phyloP scores from a whole-genome alignment of 208 protist genomes.

The Leptomonas pyrrhocoris region DNA sequence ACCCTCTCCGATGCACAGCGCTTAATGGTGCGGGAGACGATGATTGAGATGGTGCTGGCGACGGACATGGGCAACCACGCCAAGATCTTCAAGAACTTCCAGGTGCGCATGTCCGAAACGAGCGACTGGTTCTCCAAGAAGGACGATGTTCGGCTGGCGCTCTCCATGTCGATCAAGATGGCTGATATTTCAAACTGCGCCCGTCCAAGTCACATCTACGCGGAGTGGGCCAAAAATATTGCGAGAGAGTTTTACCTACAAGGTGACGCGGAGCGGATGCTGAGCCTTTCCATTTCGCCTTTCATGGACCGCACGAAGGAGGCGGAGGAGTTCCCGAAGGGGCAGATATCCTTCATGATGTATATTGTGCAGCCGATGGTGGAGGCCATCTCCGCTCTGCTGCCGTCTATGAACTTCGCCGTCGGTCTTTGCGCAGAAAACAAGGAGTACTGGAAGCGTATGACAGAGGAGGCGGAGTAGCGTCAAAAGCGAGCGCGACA shows the following conservation, averaged over 20 bases:
- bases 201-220: constrained; percentile 85
- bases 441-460: constrained; percentile 80
- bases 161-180: constrained; percentile 94
- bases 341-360: constrained; percentile 93
- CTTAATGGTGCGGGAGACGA: constrained; percentile 80
- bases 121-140: constrained; percentile 75
- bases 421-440: constrained; percentile 83
- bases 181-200: constrained; percentile 95
- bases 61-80: constrained; percentile 95
- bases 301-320: constrained; percentile 93
- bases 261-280: constrained; percentile 87
- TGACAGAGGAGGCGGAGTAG: constrained; percentile 36
- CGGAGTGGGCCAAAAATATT: constrained; percentile 93
- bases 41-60: constrained; percentile 93
- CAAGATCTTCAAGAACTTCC: constrained; percentile 86
- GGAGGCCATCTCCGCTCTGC: constrained; percentile 81
- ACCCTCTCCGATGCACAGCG: constrained; percentile 79
- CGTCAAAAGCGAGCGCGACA: not conserved
- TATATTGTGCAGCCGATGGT: constrained; percentile 92
- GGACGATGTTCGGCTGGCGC: constrained; percentile 87
- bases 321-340: constrained; percentile 82
- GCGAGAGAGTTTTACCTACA: constrained; percentile 94
- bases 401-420: constrained; percentile 83
- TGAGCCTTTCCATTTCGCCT: constrained; percentile 86
- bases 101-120: constrained; percentile 72